phyloP scores from a whole-genome alignment of 352 stramenopile genomes.

The Phytophthora nicotianae region DNA sequence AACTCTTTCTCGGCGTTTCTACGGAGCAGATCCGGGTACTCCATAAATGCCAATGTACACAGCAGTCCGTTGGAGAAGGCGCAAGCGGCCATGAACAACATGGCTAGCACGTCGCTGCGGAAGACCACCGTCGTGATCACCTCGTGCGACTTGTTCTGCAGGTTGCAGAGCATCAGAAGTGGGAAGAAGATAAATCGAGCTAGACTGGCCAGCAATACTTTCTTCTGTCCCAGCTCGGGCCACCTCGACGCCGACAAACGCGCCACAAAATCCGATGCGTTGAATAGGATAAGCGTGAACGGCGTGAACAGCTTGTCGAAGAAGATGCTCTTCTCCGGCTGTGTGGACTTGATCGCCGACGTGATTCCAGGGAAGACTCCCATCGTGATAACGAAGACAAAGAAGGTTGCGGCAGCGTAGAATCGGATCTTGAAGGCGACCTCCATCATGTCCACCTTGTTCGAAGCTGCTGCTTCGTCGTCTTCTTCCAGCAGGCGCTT shows the following conservation, averaged over 20 bases:
- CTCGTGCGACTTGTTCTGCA: slow-evolving; percentile 70
- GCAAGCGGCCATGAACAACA: slow-evolving; percentile 59
- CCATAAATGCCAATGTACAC: slow-evolving; percentile 77
- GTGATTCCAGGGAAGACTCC: slow-evolving; percentile 79
- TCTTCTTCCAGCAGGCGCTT: slow-evolving; percentile 32
- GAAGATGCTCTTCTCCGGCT: slow-evolving; percentile 48
- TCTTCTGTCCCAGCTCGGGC: slow-evolving; percentile 36
- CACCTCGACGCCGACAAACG: slow-evolving; percentile 56
- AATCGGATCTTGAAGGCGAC: slow-evolving; percentile 66
- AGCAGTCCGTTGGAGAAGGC: slow-evolving; percentile 80
- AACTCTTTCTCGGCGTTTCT: slow-evolving; percentile 73
- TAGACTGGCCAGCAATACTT: slow-evolving; percentile 46
- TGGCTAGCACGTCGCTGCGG: slow-evolving; percentile 64
- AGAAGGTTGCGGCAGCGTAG: slow-evolving; percentile 66
- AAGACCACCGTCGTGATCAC: slow-evolving; percentile 79
- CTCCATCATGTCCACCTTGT: slow-evolving; percentile 54
- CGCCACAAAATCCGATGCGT: slow-evolving; percentile 71
- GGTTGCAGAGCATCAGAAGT: slow-evolving; percentile 78
- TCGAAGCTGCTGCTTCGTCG: neutral
- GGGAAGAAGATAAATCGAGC: slow-evolving; percentile 61
- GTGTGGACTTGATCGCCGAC: slow-evolving; percentile 67
- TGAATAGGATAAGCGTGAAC: slow-evolving; percentile 82
- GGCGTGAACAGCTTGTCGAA: slow-evolving; percentile 77
- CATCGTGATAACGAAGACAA: slow-evolving; percentile 81
- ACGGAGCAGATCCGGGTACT: slow-evolving; percentile 63